phyloP scores from a whole-genome alignment of 257 asterid genomes.

The Verbascum thapsus region DNA sequence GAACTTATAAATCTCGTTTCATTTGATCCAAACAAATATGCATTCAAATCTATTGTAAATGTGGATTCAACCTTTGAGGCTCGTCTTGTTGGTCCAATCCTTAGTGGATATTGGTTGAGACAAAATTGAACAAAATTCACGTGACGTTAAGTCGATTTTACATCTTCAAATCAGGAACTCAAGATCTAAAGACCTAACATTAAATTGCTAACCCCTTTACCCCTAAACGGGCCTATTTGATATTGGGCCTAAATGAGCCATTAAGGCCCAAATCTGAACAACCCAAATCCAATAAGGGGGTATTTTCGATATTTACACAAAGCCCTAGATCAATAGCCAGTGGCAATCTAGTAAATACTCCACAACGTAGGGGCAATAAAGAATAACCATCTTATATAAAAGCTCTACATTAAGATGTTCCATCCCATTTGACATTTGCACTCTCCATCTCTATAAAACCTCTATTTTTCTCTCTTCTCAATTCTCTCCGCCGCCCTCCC shows the following conservation, averaged over 20 bases:
- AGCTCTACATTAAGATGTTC: background rate
- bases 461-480: background rate
- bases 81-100: too few relatives aligned
- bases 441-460: conserved; percentile 7
- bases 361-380: background rate
- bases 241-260: too few relatives aligned
- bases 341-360: conserved; percentile 21
- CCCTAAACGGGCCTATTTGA: too few relatives aligned
- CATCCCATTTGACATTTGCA: background rate
- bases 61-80: too few relatives aligned
- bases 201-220: background rate
- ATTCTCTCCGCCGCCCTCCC: conserved; percentile 9
- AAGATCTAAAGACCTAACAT: too few relatives aligned
- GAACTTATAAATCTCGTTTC: too few relatives aligned
- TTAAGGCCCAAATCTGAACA: background rate
- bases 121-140: too few relatives aligned
- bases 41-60: too few relatives aligned
- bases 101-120: too few relatives aligned
- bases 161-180: too few relatives aligned
- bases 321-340: background rate
- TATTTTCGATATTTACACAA: background rate
- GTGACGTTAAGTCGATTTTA: too few relatives aligned
- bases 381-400: background rate
- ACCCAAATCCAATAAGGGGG: conserved; percentile 2
- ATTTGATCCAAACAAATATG: too few relatives aligned